Evolutionary conservation across 257 asterid species (phyloP), one percentile per base, ranked within the genome.

Genomic region (Primulina eburnea): DNA sequence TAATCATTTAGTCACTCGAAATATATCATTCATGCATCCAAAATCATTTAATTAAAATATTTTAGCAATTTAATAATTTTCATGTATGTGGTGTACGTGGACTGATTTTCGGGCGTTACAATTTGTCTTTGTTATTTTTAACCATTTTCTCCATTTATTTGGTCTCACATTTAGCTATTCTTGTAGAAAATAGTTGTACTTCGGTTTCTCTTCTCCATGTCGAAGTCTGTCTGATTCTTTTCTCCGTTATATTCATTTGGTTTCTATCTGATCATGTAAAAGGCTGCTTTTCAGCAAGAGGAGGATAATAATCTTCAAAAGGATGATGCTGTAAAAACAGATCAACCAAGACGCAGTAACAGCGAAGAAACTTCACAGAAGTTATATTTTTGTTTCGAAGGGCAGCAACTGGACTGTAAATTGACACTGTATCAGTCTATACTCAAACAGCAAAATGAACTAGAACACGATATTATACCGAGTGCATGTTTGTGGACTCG

Each of bases 351-450:
- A 70, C 71, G 73, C 76, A 64, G 71, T 64, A 75, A 77, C 58
- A 69, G 64, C 71, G 85, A 81, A 71, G 83, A 80, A 62, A 68
- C 83, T 66, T 76, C 87, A 4, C 79, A 76, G 52, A 87, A 81
- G 75, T 77, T 94, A 84, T 71, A 76, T 38, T 80, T 94, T 73
- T 84, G 70, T 79, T 77, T 87, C 73, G 92, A 91, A 33, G 98
- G 93, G 69, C 78, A 85, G 78, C 82, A 79, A 68, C 78, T 88
- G 75, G 85, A 82, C 79, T 72, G 56, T 40, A 69, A 83, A 30
- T 67, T 88, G 78, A 80, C 96, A 52, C 79, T 91, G 32, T 94
- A 91, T 74, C 99, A 94, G 74, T 84, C 90, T 64, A 78, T 94
- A 70, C 76, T 88, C 61, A 80, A 81, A 67, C 89, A 68, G 68